Conservation (phyloP, 371 early-diverging fungal genomes). For the Mortierella sp. region DNA sequence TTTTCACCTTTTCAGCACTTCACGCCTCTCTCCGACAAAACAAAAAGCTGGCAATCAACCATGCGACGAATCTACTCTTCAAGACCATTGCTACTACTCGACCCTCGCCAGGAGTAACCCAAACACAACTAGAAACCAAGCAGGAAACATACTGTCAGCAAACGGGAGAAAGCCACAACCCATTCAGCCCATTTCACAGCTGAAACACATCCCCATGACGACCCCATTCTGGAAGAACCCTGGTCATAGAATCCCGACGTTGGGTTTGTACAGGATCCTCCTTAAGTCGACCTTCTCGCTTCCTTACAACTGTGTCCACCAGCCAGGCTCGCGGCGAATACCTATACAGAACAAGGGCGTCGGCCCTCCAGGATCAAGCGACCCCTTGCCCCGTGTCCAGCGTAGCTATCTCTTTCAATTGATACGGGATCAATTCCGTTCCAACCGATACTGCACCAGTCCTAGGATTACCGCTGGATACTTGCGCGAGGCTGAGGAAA, state of each 20-base stretch:
- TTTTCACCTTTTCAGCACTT: background rate
- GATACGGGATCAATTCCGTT: conserved; percentile 43
- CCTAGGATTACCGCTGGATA: conserved; percentile 32
- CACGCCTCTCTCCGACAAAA: background rate
- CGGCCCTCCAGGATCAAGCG: conserved; percentile 37
- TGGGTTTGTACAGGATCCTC: conserved; percentile 38
- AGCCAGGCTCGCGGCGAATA: conserved; percentile 28
- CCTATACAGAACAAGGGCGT: conserved; percentile 30
- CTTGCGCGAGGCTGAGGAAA: conserved; percentile 33
- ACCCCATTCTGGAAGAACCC: conserved; percentile 51
- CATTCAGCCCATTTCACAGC: background rate
- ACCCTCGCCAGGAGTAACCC: background rate
- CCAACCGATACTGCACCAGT: conserved; percentile 40
- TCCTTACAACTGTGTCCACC: conserved; percentile 22
- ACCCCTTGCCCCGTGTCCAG: conserved; percentile 18
- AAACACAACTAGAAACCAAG: background rate
- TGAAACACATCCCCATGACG: background rate
- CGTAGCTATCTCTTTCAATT: conserved; percentile 36
- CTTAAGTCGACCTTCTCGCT: conserved; percentile 29
- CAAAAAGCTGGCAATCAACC: background rate
- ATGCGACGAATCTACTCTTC: background rate
- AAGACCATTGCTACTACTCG: background rate
- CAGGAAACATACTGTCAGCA: background rate
- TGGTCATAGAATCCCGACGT: conserved; percentile 40
- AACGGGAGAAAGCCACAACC: background rate